These are phyloP conservation scores for Fomitopsis betulina DNA, from an alignment of 1,284 basidiomycete genomes.

Conservation along the genomic window DNA sequence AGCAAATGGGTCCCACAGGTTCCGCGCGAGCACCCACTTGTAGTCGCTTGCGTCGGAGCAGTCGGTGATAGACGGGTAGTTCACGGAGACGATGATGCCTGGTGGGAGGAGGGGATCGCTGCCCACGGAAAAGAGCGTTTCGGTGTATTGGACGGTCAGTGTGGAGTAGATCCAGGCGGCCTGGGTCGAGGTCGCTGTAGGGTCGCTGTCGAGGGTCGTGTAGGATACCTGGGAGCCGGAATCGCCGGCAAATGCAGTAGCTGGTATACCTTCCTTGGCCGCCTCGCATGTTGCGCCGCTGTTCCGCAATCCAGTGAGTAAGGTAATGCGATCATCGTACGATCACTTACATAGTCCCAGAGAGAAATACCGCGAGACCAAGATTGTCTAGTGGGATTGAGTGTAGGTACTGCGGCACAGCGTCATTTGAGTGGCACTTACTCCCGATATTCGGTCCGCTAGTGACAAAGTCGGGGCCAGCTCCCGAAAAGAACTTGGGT, in stretches of 20 bases:
- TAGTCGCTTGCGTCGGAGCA: conserved; percentile 36
- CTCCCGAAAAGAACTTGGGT: conserved; percentile 35
- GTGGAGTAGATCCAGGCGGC: conserved; percentile 39
- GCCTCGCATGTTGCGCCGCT: conserved; percentile 48
- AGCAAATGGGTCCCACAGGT: conserved; percentile 28
- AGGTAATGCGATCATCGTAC: background rate
- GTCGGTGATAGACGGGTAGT: conserved; percentile 39
- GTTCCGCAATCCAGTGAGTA: background rate
- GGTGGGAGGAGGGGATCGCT: conserved; percentile 34
- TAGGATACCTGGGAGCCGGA: conserved; percentile 39
- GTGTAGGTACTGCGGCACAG: background rate
- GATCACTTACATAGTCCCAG: conserved; percentile 18
- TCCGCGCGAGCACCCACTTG: conserved; percentile 43
- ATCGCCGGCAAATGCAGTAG: conserved; percentile 45
- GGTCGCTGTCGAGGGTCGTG: conserved; percentile 37
- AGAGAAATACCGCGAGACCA: conserved; percentile 12
- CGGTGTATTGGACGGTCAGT: conserved; percentile 37
- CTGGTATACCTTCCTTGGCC: conserved; percentile 41
- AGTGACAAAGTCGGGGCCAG: conserved; percentile 43
- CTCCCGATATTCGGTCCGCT: conserved; percentile 49
- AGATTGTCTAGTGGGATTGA: conserved; percentile 10
- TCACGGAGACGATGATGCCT: conserved; percentile 44
- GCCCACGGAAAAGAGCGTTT: conserved; percentile 29
- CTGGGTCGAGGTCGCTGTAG: conserved; percentile 30
- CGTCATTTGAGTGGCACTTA: conserved; percentile 18